These are phyloP conservation scores for Larix kaempferi DNA, from an alignment of 75 land plant genomes.

Conservation along the genomic window DNA sequence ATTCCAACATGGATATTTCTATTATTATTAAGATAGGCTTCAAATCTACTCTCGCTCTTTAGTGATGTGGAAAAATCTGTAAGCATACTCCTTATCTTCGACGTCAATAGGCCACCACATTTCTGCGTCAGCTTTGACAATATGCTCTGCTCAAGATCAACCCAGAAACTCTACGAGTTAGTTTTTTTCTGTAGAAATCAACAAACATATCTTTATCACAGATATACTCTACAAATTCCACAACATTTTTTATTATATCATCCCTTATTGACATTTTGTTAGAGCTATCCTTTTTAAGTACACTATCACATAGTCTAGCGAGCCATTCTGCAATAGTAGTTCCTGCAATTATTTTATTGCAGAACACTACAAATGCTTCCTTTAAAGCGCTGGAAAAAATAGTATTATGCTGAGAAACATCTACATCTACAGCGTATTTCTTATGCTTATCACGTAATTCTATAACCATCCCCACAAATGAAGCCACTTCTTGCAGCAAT, in stretches of 20 bases:
- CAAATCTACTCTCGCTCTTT: slow-evolving; percentile 25
- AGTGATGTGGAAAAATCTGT: slow-evolving; percentile 48
- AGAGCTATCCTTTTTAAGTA: slow-evolving; percentile 75
- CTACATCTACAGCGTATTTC: slow-evolving; percentile 70
- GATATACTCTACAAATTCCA: slow-evolving; percentile 79
- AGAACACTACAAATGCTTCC: slow-evolving; percentile 87
- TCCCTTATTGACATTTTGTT: slow-evolving; percentile 11
- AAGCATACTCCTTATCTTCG: slow-evolving; percentile 25
- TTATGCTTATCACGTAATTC: slow-evolving; percentile 87
- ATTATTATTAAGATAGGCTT: neutral
- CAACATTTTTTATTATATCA: slow-evolving; percentile 87
- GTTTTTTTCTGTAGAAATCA: slow-evolving; percentile 76
- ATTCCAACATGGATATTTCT: slow-evolving; percentile 64
- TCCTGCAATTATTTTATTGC: slow-evolving; percentile 84
- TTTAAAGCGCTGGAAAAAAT: slow-evolving; percentile 83
- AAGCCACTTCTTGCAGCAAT: neutral
- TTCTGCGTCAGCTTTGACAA: neutral
- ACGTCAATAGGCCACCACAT: neutral
- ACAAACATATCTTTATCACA: slow-evolving; percentile 96
- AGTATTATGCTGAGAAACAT: slow-evolving; percentile 67
- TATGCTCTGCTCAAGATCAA: neutral
- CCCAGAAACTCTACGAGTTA: neutral
- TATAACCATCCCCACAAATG: slow-evolving; percentile 76
- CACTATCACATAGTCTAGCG: slow-evolving; percentile 82
- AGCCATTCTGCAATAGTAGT: slow-evolving; percentile 82